Conservation (phyloP, 2,329 filamentous ascomycete species). For the Ceratocystis harringtonii region DNA sequence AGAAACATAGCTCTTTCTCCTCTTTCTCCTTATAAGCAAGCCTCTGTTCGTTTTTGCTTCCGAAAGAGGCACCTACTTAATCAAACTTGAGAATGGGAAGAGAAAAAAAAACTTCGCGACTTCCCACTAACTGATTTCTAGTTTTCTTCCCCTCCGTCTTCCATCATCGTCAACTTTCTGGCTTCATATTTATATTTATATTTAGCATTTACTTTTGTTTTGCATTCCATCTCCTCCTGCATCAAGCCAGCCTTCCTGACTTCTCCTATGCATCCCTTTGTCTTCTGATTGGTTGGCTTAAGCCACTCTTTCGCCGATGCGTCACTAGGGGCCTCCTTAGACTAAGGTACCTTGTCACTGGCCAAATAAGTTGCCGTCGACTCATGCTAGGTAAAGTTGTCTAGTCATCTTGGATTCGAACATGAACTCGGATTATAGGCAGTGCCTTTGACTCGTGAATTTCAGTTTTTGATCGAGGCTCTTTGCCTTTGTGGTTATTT, state of each 20-base stretch:
- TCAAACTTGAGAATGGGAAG: background rate
- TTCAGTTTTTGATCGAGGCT: background rate
- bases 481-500: background rate
- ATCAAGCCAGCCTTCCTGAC: background rate
- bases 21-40: background rate
- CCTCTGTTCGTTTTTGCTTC: background rate
- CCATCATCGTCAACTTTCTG: constrained; percentile 25
- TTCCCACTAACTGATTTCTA: background rate
- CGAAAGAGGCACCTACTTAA: background rate
- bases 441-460: background rate
- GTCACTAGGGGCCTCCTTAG: constrained; percentile 9
- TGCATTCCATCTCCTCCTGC: background rate
- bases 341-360: background rate
- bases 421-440: background rate
- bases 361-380: background rate
- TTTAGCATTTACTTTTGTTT: background rate
- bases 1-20: background rate
- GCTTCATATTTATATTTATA: background rate
- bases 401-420: too few species aligned
- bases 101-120: background rate
- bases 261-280: background rate
- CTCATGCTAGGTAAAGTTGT: background rate
- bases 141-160: constrained; percentile 20
- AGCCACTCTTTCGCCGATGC: constrained; percentile 3
- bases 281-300: constrained; percentile 4